These are phyloP conservation scores for Sungouiozyma intestinalis DNA, from an alignment of 805 yeast genomes.

Conservation along the genomic window DNA sequence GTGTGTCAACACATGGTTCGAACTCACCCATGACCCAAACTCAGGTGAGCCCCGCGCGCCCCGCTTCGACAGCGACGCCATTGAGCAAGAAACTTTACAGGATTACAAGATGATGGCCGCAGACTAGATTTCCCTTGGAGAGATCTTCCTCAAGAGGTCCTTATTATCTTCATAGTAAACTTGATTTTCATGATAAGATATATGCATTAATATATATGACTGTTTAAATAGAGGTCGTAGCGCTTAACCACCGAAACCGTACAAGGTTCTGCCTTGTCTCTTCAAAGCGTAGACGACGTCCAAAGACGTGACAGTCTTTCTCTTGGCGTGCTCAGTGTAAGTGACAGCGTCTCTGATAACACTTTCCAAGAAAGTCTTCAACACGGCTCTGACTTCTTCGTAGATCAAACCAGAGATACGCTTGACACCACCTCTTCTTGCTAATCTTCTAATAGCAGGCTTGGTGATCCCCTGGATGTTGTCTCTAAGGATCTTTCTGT, in stretches of 20 bases:
- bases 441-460: slow-evolving; percentile 99
- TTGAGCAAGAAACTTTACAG: background rate
- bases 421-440: slow-evolving; percentile 99
- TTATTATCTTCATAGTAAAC: too few relatives aligned
- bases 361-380: slow-evolving; percentile 90
- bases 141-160: too few relatives aligned
- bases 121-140: too few relatives aligned
- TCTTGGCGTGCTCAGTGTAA: slow-evolving; percentile 99
- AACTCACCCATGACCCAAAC: slow-evolving; percentile 8
- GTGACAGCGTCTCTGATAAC: slow-evolving; percentile 99
- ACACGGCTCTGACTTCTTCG: slow-evolving; percentile 97
- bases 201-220: slow-evolving; percentile 1
- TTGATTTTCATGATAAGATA: too few relatives aligned
- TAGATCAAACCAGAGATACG: slow-evolving; percentile 98
- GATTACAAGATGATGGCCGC: background rate
- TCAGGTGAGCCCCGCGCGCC: slow-evolving; percentile 4
- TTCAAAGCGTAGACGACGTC: slow-evolving; percentile 98
- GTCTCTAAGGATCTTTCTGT: slow-evolving; percentile 98
- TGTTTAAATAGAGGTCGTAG: too few relatives aligned
- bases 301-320: slow-evolving; percentile 98
- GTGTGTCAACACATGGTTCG: slow-evolving; percentile 45
- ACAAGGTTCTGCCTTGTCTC: slow-evolving; percentile 99
- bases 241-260: slow-evolving; percentile 99
- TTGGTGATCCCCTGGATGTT: slow-evolving; percentile 99
- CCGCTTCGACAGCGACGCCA: background rate